A percentile compares a stretch with the other conserved stretches of the same genome.
These are phyloP conservation scores for Moesziomyces antarcticus DNA, from an alignment of 1,284 basidiomycete species.

Conservation along the genomic window DNA sequence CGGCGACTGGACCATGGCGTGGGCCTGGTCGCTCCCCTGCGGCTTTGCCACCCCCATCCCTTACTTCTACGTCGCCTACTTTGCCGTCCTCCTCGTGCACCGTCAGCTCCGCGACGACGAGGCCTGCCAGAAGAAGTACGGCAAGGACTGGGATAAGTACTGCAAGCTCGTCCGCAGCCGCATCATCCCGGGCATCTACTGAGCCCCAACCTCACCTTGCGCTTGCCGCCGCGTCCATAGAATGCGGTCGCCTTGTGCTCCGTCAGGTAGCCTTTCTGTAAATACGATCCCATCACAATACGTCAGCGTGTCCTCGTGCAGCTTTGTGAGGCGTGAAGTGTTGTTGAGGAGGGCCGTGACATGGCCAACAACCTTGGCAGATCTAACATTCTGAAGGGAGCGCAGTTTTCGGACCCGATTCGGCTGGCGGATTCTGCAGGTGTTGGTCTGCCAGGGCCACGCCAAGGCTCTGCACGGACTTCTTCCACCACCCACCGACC, in stretches of 20 bases:
- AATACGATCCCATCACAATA: too few species aligned
- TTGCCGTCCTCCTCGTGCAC: conserved; percentile 88
- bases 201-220: neutral
- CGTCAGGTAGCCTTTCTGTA: too few species aligned
- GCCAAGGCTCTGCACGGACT: neutral
- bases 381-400: too few species aligned
- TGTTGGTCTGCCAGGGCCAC: too few species aligned
- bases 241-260: too few species aligned
- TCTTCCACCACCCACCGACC: neutral
- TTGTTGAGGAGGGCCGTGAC: too few species aligned
- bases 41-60: conserved; percentile 91
- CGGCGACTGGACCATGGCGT: conserved; percentile 88
- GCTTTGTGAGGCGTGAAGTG: too few species aligned
- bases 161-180: conserved; percentile 44
- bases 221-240: too few species aligned
- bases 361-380: too few species aligned
- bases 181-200: conserved; percentile 51
- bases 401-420: too few species aligned
- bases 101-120: conserved; percentile 92
- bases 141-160: conserved; percentile 75
- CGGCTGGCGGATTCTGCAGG: too few species aligned
- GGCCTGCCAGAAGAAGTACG: conserved; percentile 79
- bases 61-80: conserved; percentile 92
- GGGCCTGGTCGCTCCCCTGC: conserved; percentile 92
- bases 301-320: too few species aligned